Evolutionary conservation across 495 filamentous ascomycete species (phyloP).

Genomic region (Gamarada debralockiae): DNA sequence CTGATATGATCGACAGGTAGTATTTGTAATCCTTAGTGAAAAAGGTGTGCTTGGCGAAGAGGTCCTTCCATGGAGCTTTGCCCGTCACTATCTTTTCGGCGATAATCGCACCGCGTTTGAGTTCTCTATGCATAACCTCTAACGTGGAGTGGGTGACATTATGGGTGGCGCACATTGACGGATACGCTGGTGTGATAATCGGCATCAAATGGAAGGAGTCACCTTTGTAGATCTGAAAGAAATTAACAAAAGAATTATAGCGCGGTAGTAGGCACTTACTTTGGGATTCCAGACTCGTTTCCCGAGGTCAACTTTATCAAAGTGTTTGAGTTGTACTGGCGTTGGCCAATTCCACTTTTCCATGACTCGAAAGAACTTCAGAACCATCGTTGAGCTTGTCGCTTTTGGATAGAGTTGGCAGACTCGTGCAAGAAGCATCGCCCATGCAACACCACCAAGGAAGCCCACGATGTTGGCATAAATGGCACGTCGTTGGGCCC

Average conservation of each 20-base stretch:
- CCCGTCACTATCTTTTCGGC: constrained; percentile 76
- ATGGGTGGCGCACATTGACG: constrained; percentile 94
- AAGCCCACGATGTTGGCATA: constrained; percentile 96
- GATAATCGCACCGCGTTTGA: constrained; percentile 72
- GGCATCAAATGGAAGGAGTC: constrained; percentile 91
- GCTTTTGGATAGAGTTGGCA: constrained; percentile 98
- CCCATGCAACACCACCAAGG: constrained; percentile 96
- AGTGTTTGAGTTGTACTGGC: constrained; percentile 82
- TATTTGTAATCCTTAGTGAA: constrained; percentile 92
- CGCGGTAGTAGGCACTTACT: constrained; percentile 41
- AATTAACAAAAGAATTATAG: constrained; percentile 22
- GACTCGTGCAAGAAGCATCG: constrained; percentile 91
- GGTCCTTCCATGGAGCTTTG: constrained; percentile 74
- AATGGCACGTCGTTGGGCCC: constrained; percentile 89
- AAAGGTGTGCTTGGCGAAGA: constrained; percentile 86
- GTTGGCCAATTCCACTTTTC: constrained; percentile 90
- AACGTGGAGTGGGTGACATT: constrained; percentile 87
- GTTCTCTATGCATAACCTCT: constrained; percentile 74
- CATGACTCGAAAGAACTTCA: constrained; percentile 93
- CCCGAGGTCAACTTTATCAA: constrained; percentile 78
- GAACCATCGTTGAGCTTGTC: constrained; percentile 75
- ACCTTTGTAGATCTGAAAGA: constrained; percentile 60
- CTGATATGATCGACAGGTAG: constrained; percentile 85
- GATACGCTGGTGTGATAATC: constrained; percentile 94
- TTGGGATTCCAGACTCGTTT: constrained; percentile 93